Percentiles rank a stretch among this genome's conserved stretches.
Conservation (phyloP, 2,329 filamentous ascomycete genomes). For the Meredithiella fracta region DNA sequence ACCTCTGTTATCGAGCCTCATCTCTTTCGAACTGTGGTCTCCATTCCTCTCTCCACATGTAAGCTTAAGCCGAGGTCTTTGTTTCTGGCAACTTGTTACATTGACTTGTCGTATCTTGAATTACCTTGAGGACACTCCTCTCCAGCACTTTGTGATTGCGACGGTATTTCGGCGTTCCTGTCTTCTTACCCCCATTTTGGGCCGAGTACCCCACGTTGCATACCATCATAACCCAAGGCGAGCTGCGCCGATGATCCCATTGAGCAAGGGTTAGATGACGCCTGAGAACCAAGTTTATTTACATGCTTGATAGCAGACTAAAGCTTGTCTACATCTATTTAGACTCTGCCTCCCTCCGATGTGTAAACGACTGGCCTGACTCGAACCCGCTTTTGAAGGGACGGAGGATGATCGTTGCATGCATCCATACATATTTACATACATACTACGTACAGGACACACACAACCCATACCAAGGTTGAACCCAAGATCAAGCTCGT, state of each 20-base stretch:
- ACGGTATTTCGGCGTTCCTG: neutral
- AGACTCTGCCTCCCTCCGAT: neutral
- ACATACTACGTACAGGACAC: too few species aligned
- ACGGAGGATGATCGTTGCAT: neutral
- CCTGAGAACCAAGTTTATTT: too few species aligned
- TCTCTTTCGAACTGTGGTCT: too few species aligned
- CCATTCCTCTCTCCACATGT: too few species aligned
- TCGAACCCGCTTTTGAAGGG: conserved; percentile 8
- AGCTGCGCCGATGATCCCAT: neutral
- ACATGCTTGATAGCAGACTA: neutral
- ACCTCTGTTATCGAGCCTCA: too few species aligned
- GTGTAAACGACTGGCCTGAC: neutral
- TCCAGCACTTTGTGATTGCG: neutral
- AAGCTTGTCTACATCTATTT: conserved; percentile 1
- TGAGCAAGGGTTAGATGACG: neutral
- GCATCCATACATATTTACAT: too few species aligned
- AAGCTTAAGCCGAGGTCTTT: too few species aligned
- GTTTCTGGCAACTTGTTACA: too few species aligned
- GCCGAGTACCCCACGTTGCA: conserved; percentile 11
- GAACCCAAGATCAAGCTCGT: too few species aligned
- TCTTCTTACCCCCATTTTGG: conserved; percentile 3
- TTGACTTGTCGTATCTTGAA: too few species aligned
- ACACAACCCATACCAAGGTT: too few species aligned
- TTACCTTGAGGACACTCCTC: too few species aligned
- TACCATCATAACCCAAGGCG: conserved; percentile 6